These are phyloP conservation scores for Lithospermum erythrorhizon DNA, from an alignment of 257 asterid species.

Conservation along the genomic window DNA sequence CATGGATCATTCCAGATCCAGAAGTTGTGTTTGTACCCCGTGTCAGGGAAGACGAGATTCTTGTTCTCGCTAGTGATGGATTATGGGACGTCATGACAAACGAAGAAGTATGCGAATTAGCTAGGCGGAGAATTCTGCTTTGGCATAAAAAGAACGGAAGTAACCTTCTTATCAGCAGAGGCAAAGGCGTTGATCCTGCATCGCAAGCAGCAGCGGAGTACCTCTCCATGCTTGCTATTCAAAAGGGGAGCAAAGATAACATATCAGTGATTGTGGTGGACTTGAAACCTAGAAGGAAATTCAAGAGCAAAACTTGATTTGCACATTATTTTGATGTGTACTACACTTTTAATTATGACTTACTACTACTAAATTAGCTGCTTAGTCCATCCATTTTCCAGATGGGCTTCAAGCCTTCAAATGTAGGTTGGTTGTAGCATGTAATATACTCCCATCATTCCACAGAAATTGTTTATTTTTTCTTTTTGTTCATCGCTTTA, in stretches of 20 bases:
- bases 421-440: conserved; percentile 31
- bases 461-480: too few relatives aligned
- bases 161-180: conserved; percentile 33
- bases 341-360: neutral
- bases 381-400: conserved; percentile 53
- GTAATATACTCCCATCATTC: too few relatives aligned
- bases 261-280: conserved; percentile 69
- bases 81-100: conserved; percentile 75
- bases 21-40: conserved; percentile 62
- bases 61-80: conserved; percentile 70
- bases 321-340: neutral
- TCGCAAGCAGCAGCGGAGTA: conserved; percentile 80
- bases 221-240: conserved; percentile 52
- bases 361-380: conserved; percentile 22
- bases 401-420: conserved; percentile 52
- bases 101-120: conserved; percentile 63
- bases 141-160: conserved; percentile 73
- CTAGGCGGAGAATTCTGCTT: conserved; percentile 46
- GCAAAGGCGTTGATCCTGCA: conserved; percentile 67
- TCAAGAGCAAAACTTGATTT: conserved; percentile 51
- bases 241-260: conserved; percentile 70
- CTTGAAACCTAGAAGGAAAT: conserved; percentile 58
- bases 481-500: too few relatives aligned
- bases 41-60: conserved; percentile 68
- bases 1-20: conserved; percentile 81